Percentiles rank a stretch among this genome's conserved stretches.
phyloP scores from a whole-genome alignment of 805 yeast species.

The Groenewaldozyma tartarivorans region DNA sequence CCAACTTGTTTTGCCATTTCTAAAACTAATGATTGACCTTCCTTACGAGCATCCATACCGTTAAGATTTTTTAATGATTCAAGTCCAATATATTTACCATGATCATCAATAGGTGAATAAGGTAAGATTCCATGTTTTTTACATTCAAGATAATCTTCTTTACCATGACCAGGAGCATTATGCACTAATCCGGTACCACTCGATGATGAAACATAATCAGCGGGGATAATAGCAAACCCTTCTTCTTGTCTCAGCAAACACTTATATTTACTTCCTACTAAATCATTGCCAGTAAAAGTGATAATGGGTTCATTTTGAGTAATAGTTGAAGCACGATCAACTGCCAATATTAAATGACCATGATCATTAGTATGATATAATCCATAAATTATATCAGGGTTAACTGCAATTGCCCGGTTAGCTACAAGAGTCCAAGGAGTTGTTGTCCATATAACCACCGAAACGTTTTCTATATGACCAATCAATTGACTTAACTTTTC shows the following conservation, averaged over 20 bases:
- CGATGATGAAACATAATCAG: slow-evolving; percentile 66
- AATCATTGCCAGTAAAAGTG: slow-evolving; percentile 33
- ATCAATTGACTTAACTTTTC: neutral
- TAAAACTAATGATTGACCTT: slow-evolving; percentile 44
- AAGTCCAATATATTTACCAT: slow-evolving; percentile 49
- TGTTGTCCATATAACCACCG: slow-evolving; percentile 76
- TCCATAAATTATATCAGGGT: slow-evolving; percentile 50
- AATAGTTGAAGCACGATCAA: slow-evolving; percentile 21
- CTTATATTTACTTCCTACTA: slow-evolving; percentile 37
- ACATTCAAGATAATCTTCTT: slow-evolving; percentile 79
- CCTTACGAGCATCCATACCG: slow-evolving; percentile 54
- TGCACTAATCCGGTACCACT: slow-evolving; percentile 96
- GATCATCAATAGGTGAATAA: slow-evolving; percentile 68
- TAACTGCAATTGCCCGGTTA: slow-evolving; percentile 72
- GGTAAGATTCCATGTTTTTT: slow-evolving; percentile 45
- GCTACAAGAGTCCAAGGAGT: slow-evolving; percentile 97
- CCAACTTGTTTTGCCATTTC: slow-evolving; percentile 31
- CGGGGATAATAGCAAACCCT: slow-evolving; percentile 57
- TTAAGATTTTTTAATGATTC: slow-evolving; percentile 1
- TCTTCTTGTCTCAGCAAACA: slow-evolving; percentile 40
- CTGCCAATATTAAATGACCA: slow-evolving; percentile 50
- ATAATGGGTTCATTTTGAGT: slow-evolving; percentile 8
- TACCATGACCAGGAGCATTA: slow-evolving; percentile 96
- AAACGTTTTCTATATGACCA: slow-evolving; percentile 2
- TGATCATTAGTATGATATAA: slow-evolving; percentile 29